Percentiles rank a stretch among this genome's conserved stretches.
phyloP scores from a whole-genome alignment of 2,329 filamentous ascomycete species.

The Cercospora sp. region DNA sequence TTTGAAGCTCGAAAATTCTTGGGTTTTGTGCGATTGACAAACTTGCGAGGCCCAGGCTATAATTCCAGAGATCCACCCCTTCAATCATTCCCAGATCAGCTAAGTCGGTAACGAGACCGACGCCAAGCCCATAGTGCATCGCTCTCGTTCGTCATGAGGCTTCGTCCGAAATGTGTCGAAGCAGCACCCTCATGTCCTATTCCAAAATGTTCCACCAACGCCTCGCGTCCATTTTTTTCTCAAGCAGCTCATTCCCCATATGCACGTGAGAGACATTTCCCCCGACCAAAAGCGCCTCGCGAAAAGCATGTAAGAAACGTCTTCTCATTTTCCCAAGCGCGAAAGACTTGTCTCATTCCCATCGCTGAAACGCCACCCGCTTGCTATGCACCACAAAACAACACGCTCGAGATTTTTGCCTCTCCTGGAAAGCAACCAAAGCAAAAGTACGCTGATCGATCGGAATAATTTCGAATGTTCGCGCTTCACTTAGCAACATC shows the following conservation, averaged over 20 bases:
- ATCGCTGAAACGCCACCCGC: conserved; percentile 26
- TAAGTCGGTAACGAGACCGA: not conserved
- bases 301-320: not conserved
- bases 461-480: not conserved
- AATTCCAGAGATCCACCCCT: not conserved
- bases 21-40: not conserved
- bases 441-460: conserved; percentile 1
- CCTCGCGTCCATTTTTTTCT: not conserved
- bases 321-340: not conserved
- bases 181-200: not conserved
- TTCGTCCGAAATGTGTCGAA: not conserved
- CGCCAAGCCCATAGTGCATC: not conserved
- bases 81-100: not conserved
- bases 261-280: not conserved
- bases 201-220: not conserved
- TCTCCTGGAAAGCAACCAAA: not conserved
- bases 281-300: not conserved
- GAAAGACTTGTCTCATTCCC: not conserved
- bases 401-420: conserved; percentile 13
- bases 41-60: not conserved
- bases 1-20: not conserved
- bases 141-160: not conserved
- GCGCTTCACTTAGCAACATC: conserved; percentile 22
- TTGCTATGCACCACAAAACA: conserved; percentile 31
- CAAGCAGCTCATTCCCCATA: not conserved